These are phyloP conservation scores for Teratosphaeria pseudoeucalypti DNA, from an alignment of 2,329 filamentous ascomycete genomes.

Conservation along the genomic window DNA sequence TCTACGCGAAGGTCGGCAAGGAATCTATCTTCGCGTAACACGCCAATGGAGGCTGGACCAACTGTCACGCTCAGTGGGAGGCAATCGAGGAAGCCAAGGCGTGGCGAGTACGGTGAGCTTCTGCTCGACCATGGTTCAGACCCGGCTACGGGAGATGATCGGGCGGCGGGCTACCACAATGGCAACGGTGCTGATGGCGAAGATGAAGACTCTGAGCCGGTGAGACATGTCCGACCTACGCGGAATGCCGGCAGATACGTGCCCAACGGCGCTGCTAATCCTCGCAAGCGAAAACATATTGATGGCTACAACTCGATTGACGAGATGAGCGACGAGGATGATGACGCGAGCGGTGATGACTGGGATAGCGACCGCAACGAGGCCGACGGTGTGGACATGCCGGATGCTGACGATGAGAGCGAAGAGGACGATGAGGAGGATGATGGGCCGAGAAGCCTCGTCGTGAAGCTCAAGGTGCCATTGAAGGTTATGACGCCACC, in stretches of 20 bases:
- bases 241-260: slow-evolving; percentile 18
- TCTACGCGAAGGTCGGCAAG: slow-evolving; percentile 56
- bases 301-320: slow-evolving; percentile 50
- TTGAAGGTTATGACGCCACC: background rate
- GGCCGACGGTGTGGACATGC: slow-evolving; percentile 47
- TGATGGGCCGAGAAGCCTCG: slow-evolving; percentile 46
- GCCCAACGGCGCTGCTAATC: slow-evolving; percentile 20
- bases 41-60: slow-evolving; percentile 60
- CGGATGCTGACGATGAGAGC: slow-evolving; percentile 40
- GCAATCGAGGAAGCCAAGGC: slow-evolving; percentile 60
- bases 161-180: slow-evolving; percentile 25
- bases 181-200: slow-evolving; percentile 26
- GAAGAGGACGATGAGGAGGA: slow-evolving; percentile 41
- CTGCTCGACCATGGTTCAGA: slow-evolving; percentile 39
- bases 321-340: slow-evolving; percentile 55
- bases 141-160: slow-evolving; percentile 5
- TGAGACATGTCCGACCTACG: slow-evolving; percentile 30
- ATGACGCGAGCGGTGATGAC: slow-evolving; percentile 48
- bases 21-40: slow-evolving; percentile 51
- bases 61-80: slow-evolving; percentile 70
- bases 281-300: slow-evolving; percentile 38
- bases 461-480: slow-evolving; percentile 55
- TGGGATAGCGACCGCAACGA: slow-evolving; percentile 64
- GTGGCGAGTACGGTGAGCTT: slow-evolving; percentile 53
- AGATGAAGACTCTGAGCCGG: slow-evolving; percentile 38